Evolutionary conservation across 331 rosid species (phyloP).

Genomic region (Quercus phellos): DNA sequence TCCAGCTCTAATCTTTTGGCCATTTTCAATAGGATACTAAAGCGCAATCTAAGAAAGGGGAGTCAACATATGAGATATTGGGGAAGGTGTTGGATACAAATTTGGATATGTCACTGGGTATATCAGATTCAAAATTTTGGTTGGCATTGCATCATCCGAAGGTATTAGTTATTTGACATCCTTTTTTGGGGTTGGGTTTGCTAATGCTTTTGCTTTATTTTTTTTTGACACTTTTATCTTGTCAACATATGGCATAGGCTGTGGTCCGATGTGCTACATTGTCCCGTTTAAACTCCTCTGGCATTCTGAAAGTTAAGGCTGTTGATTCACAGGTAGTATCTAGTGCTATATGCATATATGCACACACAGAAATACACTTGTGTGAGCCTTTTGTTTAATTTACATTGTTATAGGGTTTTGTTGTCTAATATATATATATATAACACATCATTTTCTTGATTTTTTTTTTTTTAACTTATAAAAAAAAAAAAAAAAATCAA

Average conservation of each 20-base stretch:
- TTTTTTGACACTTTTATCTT: not conserved
- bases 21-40: slow-evolving; percentile 47
- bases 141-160: slow-evolving; percentile 81
- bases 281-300: slow-evolving; percentile 47
- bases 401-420: not conserved
- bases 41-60: slow-evolving; percentile 46
- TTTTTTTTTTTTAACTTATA: no score
- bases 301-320: slow-evolving; percentile 36
- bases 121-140: slow-evolving; percentile 68
- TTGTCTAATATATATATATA: no score
- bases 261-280: slow-evolving; percentile 65
- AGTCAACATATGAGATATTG: slow-evolving; percentile 45
- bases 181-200: slow-evolving; percentile 10
- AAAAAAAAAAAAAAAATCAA: not conserved
- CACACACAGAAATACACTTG: not conserved
- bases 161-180: slow-evolving; percentile 35
- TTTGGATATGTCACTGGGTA: slow-evolving; percentile 38
- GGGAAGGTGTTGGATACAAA: slow-evolving; percentile 64
- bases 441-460: no score
- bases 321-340: slow-evolving; percentile 52
- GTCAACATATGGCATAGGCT: slow-evolving; percentile 44
- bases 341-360: not conserved
- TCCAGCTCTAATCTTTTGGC: slow-evolving; percentile 17
- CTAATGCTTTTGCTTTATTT: not conserved
- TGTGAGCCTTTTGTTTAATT: not conserved